Conservation (phyloP, 441 rosid genomes). For the Brassica balearica region DNA sequence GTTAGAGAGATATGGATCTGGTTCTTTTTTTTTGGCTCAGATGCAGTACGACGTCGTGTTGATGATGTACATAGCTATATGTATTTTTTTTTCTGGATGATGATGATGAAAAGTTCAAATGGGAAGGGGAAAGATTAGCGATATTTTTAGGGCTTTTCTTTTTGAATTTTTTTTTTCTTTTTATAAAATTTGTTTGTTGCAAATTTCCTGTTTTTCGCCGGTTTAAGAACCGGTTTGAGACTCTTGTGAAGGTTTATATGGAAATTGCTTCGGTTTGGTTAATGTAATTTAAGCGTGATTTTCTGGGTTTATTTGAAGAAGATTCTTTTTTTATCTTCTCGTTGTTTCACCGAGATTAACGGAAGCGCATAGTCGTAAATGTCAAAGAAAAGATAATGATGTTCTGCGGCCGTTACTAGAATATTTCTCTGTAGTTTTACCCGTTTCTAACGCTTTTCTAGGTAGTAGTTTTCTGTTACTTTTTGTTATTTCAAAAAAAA, state of each 20-base stretch:
- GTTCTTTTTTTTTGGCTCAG: slow-evolving; percentile 18
- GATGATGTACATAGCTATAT: slow-evolving; percentile 21
- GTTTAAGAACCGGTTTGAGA: slow-evolving; percentile 34
- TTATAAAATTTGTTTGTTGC: slow-evolving; percentile 8
- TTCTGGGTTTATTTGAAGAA: slow-evolving; percentile 12
- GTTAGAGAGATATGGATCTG: slow-evolving; percentile 31
- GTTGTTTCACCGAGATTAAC: slow-evolving; percentile 32
- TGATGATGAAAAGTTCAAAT: slow-evolving; percentile 26
- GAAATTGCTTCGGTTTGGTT: slow-evolving; percentile 14
- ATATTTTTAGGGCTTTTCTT: slow-evolving; percentile 18
- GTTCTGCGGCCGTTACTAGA: slow-evolving; percentile 31
- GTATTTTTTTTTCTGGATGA: slow-evolving; percentile 11
- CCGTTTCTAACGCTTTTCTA: slow-evolving; percentile 4
- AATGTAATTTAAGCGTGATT: neutral
- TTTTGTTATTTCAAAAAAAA: neutral
- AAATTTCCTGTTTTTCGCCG: slow-evolving; percentile 35
- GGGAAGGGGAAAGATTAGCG: slow-evolving; percentile 16
- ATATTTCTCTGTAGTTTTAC: slow-evolving; percentile 6
- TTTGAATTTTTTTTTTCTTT: neutral
- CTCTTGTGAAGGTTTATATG: slow-evolving; percentile 26
- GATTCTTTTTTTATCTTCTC: neutral
- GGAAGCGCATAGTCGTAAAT: slow-evolving; percentile 16
- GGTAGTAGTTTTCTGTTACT: slow-evolving; percentile 17
- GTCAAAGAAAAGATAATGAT: neutral
- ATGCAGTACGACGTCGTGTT: slow-evolving; percentile 17